Evolutionary conservation across 139 green algal species (phyloP), one percentile per base, ranked within the genome.

Genomic region (Coelastrella sp.): DNA sequence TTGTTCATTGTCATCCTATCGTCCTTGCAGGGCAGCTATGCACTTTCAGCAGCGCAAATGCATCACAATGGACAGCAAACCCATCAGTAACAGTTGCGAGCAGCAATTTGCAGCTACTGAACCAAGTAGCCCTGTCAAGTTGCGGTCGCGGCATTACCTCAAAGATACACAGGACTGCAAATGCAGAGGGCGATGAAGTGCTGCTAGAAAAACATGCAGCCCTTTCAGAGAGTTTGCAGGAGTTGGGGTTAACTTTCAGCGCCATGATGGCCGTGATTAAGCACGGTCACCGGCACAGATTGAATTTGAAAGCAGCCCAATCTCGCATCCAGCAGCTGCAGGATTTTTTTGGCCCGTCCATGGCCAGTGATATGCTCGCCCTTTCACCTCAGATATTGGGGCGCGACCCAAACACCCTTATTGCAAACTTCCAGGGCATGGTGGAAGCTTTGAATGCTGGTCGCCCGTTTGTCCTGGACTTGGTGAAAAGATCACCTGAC

Each of bases 151-250:
- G 71, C 71, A 79, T 48, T n/a, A 79, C 38, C 9, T 32, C n/a
- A 19, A 40, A 63, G 41, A 9, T 11, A 9, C 25, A 62, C 21
- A 77, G 59, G 23, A 38, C 40, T 60, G 23, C 68, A 32, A 40
- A 60, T 19, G 2, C 21, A 38, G 17, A 19, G 32, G 30, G 19
- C 2, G 27, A 57, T 2, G 41, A 25, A 17, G n/a, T 19, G 27
- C 69, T 38, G 69, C 23, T 62, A 8, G 5, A 79, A 9, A 53
- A 79, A 17, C 71, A 79, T 27, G 43, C 71, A 79, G 71, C 41
- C 60, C n/a, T n/a, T 13, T 40, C 13, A 8, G 8, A 30, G 48
- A 50, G 17, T 13, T 17, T 74, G 34, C 19, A 74, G 5, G 3
- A 50, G 9, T 8, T 32, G 30, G 35, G 66, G 1, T 38, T 13